Evolutionary conservation across 2,329 filamentous ascomycete genomes (phyloP).

Genomic region (Hymenoscyphus fraxineus): DNA sequence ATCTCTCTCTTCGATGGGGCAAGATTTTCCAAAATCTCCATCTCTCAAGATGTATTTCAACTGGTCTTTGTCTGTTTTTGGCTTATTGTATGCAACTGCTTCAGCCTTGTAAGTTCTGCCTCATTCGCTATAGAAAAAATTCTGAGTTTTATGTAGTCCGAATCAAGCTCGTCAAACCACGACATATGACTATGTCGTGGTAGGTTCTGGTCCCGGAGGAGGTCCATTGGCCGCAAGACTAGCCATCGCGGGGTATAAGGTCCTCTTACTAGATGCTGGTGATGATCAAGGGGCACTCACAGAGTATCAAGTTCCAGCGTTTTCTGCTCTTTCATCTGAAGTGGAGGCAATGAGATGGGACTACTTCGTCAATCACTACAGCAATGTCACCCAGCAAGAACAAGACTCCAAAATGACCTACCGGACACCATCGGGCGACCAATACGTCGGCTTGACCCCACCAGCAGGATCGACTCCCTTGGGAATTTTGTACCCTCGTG

Average conservation of each 20-base stretch:
- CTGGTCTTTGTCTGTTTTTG: not conserved
- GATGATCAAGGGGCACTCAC: constrained; percentile 44
- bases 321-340: constrained; percentile 44
- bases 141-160: not conserved
- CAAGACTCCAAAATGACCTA: constrained; percentile 49
- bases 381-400: constrained; percentile 41
- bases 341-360: constrained; percentile 48
- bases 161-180: not conserved
- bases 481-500: constrained; percentile 28
- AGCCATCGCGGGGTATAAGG: constrained; percentile 47
- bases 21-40: not conserved
- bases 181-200: constrained; percentile 49
- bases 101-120: not conserved
- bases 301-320: constrained; percentile 46
- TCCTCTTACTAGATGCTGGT: constrained; percentile 50
- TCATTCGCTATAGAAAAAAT: not conserved
- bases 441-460: constrained; percentile 25
- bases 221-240: constrained; percentile 47
- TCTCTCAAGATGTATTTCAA: not conserved
- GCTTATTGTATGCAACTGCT: not conserved
- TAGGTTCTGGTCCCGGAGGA: constrained; percentile 49
- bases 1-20: not conserved
- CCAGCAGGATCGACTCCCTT: constrained; percentile 22
- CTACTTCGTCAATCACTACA: constrained; percentile 51
- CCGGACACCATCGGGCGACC: constrained; percentile 26